These are phyloP conservation scores for Garcia nutans DNA, from an alignment of 345 rosid genomes.

Conservation along the genomic window DNA sequence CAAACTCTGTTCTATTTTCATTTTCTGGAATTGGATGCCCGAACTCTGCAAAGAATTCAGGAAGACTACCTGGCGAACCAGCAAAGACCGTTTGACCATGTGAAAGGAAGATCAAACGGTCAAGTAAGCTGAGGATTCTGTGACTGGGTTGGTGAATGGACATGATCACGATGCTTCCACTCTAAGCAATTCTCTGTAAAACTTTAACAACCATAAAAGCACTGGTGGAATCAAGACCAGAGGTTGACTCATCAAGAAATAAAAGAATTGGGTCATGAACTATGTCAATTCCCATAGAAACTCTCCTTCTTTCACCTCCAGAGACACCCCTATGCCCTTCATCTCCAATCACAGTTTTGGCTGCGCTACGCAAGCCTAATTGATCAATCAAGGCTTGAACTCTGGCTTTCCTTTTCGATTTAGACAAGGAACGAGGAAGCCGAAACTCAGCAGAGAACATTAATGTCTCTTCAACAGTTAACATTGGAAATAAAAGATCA, in stretches of 20 bases:
- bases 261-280: constrained; percentile 33
- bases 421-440: constrained; percentile 82
- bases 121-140: constrained; percentile 33
- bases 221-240: constrained; percentile 43
- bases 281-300: constrained; percentile 44
- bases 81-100: constrained; percentile 28
- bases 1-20: constrained; percentile 30
- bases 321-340: constrained; percentile 95
- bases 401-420: constrained; percentile 61
- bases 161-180: constrained; percentile 43
- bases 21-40: constrained; percentile 32
- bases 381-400: constrained; percentile 91
- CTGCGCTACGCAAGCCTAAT: constrained; percentile 67
- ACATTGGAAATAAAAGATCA: constrained; percentile 90
- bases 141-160: constrained; percentile 40
- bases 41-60: constrained; percentile 24
- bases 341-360: constrained; percentile 85
- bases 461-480: constrained; percentile 86
- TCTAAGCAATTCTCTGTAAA: constrained; percentile 35
- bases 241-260: constrained; percentile 40
- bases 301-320: constrained; percentile 90
- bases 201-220: constrained; percentile 41
- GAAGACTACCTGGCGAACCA: constrained; percentile 21
- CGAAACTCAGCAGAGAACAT: constrained; percentile 96
- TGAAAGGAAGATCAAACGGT: constrained; percentile 33